Evolutionary conservation across 768 basidiomycete genomes (phyloP).

Genomic region (Dacryopinax primogenitus): DNA sequence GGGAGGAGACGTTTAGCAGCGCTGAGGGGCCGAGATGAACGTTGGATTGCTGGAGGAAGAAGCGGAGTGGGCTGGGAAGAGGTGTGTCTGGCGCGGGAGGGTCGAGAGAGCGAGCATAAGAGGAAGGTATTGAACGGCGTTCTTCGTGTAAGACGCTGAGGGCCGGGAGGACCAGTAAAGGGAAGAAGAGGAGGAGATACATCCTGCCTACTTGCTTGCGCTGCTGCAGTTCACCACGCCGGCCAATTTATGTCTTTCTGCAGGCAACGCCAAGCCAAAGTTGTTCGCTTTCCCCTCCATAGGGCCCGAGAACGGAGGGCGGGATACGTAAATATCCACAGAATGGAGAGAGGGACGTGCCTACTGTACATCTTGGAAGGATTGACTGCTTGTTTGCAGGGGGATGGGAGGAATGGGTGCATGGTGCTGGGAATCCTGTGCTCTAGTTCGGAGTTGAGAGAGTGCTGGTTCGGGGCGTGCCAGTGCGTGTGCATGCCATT

Average conservation of each 20-base stretch:
- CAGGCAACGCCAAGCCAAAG: background rate
- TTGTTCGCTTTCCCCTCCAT: background rate
- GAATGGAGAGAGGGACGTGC: background rate
- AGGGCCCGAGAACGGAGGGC: background rate
- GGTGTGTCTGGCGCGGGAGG: background rate
- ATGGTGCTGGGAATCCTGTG: no score
- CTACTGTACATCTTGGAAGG: background rate
- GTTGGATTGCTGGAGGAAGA: conserved; percentile 1
- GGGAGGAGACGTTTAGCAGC: background rate
- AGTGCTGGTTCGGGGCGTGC: no score
- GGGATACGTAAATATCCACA: background rate
- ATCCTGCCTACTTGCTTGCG: background rate
- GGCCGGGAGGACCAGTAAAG: background rate
- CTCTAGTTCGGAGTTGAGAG: no score
- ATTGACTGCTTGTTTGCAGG: no score
- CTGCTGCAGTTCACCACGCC: background rate
- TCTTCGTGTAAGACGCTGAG: background rate
- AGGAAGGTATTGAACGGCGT: background rate
- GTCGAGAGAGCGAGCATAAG: background rate
- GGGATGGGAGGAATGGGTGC: no score
- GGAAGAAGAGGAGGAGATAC: background rate
- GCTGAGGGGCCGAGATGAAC: background rate
- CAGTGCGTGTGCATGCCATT: no score
- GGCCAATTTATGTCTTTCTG: background rate
- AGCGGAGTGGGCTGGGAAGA: background rate